A percentile compares a stretch with the other conserved stretches of the same genome.
phyloP scores from a whole-genome alignment of 2,329 filamentous ascomycete species.

The Neonectria neomacrospora region DNA sequence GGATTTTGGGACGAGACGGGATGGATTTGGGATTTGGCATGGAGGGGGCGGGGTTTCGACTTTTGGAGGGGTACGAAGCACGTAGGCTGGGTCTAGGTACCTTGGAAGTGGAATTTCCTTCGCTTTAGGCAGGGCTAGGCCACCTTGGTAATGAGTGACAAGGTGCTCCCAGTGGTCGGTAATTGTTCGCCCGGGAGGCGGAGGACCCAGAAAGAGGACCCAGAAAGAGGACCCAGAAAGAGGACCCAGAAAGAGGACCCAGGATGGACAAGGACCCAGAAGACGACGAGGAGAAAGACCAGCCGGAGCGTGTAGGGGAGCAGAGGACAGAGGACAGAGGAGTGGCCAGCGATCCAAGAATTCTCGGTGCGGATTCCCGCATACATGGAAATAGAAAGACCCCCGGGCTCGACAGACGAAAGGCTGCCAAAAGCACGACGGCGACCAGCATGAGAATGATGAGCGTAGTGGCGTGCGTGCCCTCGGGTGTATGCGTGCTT shows the following conservation, averaged over 20 bases:
- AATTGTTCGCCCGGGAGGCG: conserved; percentile 11
- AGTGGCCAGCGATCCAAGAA: background rate
- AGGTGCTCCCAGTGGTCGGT: conserved; percentile 19
- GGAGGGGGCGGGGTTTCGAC: conserved; percentile 28
- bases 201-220: conserved; percentile 11
- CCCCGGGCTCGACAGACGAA: background rate
- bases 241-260: conserved; percentile 9
- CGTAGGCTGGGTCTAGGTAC: background rate
- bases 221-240: conserved; percentile 2
- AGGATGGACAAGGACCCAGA: conserved; percentile 3
- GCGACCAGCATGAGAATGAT: conserved; percentile 8
- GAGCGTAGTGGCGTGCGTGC: conserved; percentile 37
- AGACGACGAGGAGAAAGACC: background rate
- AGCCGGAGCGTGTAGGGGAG: background rate
- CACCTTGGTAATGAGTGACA: conserved; percentile 17
- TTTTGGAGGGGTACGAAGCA: conserved; percentile 10
- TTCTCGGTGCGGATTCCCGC: background rate
- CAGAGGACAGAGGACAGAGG: conserved; percentile 3
- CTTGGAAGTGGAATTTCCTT: conserved; percentile 1
- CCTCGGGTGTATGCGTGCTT: conserved; percentile 11
- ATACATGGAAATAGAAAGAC: no score
- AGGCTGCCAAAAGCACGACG: background rate
- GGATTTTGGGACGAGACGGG: conserved; percentile 9
- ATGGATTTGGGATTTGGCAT: conserved; percentile 17
- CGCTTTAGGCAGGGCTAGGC: conserved; percentile 2